Evolutionary conservation across 1,139 yeast species (phyloP).

Genomic region (Taiozyma sp.): DNA sequence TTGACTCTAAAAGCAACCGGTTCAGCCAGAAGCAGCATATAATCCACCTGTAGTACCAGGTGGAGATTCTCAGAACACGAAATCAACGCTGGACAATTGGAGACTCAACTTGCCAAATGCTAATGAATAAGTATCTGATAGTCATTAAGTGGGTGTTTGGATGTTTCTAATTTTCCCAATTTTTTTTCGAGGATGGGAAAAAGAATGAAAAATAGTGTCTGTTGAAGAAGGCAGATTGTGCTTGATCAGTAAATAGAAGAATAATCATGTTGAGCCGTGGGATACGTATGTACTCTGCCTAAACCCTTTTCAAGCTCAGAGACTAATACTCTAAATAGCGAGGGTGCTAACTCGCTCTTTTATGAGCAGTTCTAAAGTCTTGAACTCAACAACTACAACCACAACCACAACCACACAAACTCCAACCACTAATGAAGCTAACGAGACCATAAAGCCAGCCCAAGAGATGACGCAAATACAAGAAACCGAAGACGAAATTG

Average conservation of each 20-base stretch:
- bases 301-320: background rate
- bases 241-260: background rate
- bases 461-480: background rate
- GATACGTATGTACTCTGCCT: conserved; percentile 1
- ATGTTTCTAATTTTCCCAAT: conserved; percentile 1
- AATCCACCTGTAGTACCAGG: background rate
- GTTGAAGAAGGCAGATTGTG: background rate
- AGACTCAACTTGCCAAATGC: background rate
- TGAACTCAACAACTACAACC: conserved; percentile 3
- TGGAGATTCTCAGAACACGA: too few species aligned
- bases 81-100: too few species aligned
- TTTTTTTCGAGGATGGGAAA: conserved; percentile 1
- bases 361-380: conserved; percentile 3
- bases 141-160: conserved; percentile 4
- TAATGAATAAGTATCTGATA: too few species aligned
- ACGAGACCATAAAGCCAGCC: background rate
- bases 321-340: conserved; percentile 2
- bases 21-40: background rate
- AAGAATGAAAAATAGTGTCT: background rate
- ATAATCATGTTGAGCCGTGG: conserved; percentile 7
- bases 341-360: conserved; percentile 8
- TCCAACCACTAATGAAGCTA: background rate
- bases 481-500: conserved; percentile 6
- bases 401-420: background rate
- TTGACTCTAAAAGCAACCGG: too few species aligned